Base-by-base conservation (phyloP, 23 red algal species). In the Agarophyton chilense region DNA sequence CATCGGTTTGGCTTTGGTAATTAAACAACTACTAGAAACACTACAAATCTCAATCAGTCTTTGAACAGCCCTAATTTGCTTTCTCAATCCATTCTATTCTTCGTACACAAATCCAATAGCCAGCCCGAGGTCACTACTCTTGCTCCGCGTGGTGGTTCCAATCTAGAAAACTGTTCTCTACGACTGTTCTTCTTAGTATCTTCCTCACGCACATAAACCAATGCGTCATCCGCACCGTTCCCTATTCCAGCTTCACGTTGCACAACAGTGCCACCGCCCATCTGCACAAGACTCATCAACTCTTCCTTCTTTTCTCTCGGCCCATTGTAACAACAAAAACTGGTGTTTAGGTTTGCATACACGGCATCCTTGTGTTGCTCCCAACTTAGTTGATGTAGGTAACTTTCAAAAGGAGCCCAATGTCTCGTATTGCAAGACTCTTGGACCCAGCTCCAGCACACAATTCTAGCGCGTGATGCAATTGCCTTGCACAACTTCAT, bases 401-500 rank as follows among this genome's bases (percentile, higher is more conserved):
- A 57, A 9, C 2, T 21, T 36, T 89, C 85, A 21, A 41, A n/a
- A n/a, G 43, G 29, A 2, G 60, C 71, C 73, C 70, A 77, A 1
- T 53, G 39, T 10, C 8, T 4, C 10, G 19, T 2, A 4, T 45
- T 40, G 36, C 16, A n/a, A 52, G 85, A 89, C 43, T 78, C 72
- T 18, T 52, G 9, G 2, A 89, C 72, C 85, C 85, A 89, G 11
- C n/a, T 62, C 85, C 85, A 89, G 70, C 85, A 89, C 68, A 89
- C 22, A 52, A 89, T 89, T 9, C 66, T n/a, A 22, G 55, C 53
- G 10, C 58, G 45, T 10, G 36, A 50, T 11, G 85, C 85, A 32
- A 89, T 67, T 11, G 67, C 85, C 39, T 77, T 74, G 72, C 85
- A 89, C 71, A 89, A n/a, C 58, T 89, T 89, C 85, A 89, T 89